Evolutionary conservation across 805 yeast species (phyloP), one percentile per base, ranked within the genome.

Genomic region (Alloascoidea hylecoeti): DNA sequence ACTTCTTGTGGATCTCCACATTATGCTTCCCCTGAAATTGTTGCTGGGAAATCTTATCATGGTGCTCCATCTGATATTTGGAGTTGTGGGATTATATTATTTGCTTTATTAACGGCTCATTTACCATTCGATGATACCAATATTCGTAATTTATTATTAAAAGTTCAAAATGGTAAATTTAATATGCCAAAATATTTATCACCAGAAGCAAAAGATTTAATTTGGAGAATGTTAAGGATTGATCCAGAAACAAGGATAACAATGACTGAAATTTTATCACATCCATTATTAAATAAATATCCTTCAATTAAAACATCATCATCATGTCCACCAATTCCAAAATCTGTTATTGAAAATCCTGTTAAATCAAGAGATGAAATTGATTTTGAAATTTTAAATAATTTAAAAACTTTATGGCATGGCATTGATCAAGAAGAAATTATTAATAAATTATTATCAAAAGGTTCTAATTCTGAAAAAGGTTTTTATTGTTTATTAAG

Each of bases 1-100:
- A 92, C 98, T 3, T 78, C 94, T 15, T 92, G 98, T 59, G 98
- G 98, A 1, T 86, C 96, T 15, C 98, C 98, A 5, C 98, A 92
- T 57, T 92, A 92, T 57, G 98, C 97, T 1, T 84, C 96, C 5
- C 98, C 98, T 0, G 98, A 92, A 56, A 92, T 92, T 47, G 96
- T 92, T 9, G 83, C 95, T 9, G 98, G 98, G 28, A 74, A 80
- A 43, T 84, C 77, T 42, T 92, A 92, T 56, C 96, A 92, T 52
- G 98, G 98, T 13, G 86, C 94, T 18, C 96, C 95, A 33, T 78
- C 94, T 19, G 98, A 92, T 58, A 88, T 89, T 39, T 89, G 98
- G 98, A 86, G 95, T 4, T 88, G 96, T 61, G 96, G 98, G 49
- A 85, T 89, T 44, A 92, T 89, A 39, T 63, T 92, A 40, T 92